phyloP scores from a whole-genome alignment of 2,329 filamentous ascomycete species.

The Penicillium expansum region DNA sequence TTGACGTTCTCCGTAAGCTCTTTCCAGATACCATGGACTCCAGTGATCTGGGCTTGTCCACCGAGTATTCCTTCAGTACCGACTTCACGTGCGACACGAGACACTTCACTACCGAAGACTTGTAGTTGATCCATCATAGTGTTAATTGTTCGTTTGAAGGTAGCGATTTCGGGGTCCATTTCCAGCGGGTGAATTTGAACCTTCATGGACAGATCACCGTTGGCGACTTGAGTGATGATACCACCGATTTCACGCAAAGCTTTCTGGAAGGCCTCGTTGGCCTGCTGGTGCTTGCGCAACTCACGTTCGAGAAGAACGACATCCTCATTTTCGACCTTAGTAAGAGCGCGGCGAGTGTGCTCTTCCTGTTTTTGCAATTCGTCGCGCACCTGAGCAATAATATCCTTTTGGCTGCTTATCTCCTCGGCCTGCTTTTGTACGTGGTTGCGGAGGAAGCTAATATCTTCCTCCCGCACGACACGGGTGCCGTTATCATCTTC shows the following conservation, averaged over 20 bases:
- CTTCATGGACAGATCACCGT: constrained; percentile 94
- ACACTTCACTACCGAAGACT: constrained; percentile 94
- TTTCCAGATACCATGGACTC: constrained; percentile 96
- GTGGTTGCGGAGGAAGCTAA: constrained; percentile 82
- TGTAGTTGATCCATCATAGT: constrained; percentile 99
- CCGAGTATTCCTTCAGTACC: constrained; percentile 93
- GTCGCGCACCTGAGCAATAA: constrained; percentile 79
- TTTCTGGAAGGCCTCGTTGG: constrained; percentile 98
- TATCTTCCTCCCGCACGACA: constrained; percentile 70
- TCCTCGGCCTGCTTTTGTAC: constrained; percentile 91
- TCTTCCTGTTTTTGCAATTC: constrained; percentile 83
- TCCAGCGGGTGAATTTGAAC: constrained; percentile 93
- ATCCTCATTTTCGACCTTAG: constrained; percentile 79
- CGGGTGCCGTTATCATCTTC: constrained; percentile 52
- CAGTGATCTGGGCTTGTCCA: constrained; percentile 88
- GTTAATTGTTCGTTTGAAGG: constrained; percentile 97
- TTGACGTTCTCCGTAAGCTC: constrained; percentile 90
- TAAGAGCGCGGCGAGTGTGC: constrained; percentile 77
- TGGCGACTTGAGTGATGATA: constrained; percentile 93
- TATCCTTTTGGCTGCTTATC: constrained; percentile 80
- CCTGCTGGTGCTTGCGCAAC: constrained; percentile 94
- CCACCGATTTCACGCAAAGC: constrained; percentile 93
- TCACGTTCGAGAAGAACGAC: constrained; percentile 89
- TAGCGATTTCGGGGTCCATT: constrained; percentile 97
- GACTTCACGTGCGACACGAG: constrained; percentile 89